phyloP scores from a whole-genome alignment of 805 yeast species.

The Zygosaccharomyces rouxii region DNA sequence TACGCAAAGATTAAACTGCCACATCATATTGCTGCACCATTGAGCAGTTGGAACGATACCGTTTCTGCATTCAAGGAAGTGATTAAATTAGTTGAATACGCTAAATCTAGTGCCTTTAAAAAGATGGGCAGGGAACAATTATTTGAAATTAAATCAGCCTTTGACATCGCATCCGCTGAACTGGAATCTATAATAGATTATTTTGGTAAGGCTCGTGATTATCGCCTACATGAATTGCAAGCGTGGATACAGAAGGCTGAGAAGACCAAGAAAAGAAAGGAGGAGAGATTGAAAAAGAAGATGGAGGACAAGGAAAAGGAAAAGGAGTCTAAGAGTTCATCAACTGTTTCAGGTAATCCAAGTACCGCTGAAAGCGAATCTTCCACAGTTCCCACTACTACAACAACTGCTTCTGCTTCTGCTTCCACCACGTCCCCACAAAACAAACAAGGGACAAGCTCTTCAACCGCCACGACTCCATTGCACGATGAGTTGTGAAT shows the following conservation, averaged over 20 bases:
- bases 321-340: constrained; percentile 1
- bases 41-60: constrained; percentile 13
- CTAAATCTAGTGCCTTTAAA: constrained; percentile 24
- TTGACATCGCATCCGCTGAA: constrained; percentile 20
- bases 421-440: not conserved
- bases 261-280: constrained; percentile 28
- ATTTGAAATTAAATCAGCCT: constrained; percentile 30
- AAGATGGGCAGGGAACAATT: constrained; percentile 29
- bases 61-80: constrained; percentile 15
- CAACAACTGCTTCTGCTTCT: not conserved
- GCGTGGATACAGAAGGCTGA: constrained; percentile 23
- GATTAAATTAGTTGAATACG: constrained; percentile 18
- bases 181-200: constrained; percentile 16
- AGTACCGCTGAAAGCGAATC: not conserved
- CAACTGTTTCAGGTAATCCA: not conserved
- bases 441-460: not conserved
- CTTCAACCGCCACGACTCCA: not conserved
- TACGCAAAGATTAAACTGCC: constrained; percentile 41
- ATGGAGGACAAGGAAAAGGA: constrained; percentile 13
- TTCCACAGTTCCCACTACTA: not conserved
- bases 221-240: constrained; percentile 33
- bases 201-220: constrained; percentile 23
- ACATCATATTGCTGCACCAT: constrained; percentile 14
- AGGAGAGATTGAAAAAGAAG: constrained; percentile 17
- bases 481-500: constrained; percentile 23